Base-by-base conservation (phyloP, 73 alveolate species). In the Symbiodinium pilosum region DNA sequence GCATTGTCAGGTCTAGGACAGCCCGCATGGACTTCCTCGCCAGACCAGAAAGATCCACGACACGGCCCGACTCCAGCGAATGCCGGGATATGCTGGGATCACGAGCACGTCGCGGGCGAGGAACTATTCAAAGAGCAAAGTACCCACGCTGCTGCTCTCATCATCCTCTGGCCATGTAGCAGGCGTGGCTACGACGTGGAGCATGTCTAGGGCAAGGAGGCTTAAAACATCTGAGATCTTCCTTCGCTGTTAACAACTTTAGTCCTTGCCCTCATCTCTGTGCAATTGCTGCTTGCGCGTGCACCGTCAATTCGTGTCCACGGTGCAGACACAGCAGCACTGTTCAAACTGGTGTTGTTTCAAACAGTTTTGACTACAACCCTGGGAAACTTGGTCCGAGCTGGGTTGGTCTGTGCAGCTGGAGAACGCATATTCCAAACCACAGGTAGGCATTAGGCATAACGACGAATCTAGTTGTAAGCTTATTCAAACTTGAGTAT, bases 251-350 rank as follows among this genome's bases (percentile, higher is more conserved):
- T n/a, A n/a, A n/a, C n/a, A n/a, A n/a, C n/a, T n/a, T n/a, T n/a
- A 20, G 81, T 64, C 81, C 81, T 28, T 38, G 81, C 81, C 81
- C 81, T 64, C 30, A 38, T 64, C 81, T n/a, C 81, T 64, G 81
- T 28, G 38, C 81, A 64, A 20, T 28, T 24, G 81, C 81, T 64
- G 81, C 38, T 18, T 26, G 81, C 30, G 81, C 30, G 81, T 64
- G 81, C 81, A 24, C 24, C 32, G 32, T 28, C 81, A 28, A 64
- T 54, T 12, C 38, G 18, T 0, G 30, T 38, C 81, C 38, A 24
- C 81, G 81, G 30, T n/a, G 39, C 81, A 64, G 38, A 64, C 81
- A 64, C 81, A 64, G 81, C 81, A 64, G 81, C 81, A 38, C 81
- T 64, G 81, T 64, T 64, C 81, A 64, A 64, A 64, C 81, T 14